Conservation (phyloP, 345 rosid species). For the Acer saccharum region DNA sequence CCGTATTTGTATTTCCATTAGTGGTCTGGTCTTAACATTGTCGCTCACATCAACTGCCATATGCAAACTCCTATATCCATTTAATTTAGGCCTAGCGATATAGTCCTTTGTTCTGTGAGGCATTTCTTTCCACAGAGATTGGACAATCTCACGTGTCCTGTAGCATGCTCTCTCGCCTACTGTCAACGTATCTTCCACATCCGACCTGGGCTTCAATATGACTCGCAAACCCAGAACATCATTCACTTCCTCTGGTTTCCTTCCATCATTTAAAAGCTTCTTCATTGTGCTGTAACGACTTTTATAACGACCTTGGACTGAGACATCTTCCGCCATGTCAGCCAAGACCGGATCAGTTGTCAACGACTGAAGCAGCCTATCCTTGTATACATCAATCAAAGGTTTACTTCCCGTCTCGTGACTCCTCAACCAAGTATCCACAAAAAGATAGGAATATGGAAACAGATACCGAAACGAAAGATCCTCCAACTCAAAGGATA, state of each 20-base stretch:
- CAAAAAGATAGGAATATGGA: conserved; percentile 75
- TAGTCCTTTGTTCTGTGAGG: conserved; percentile 86
- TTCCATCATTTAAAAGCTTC: conserved; percentile 85
- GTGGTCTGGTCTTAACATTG: conserved; percentile 54
- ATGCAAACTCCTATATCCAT: conserved; percentile 88
- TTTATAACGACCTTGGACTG: conserved; percentile 77
- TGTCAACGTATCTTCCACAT: conserved; percentile 28
- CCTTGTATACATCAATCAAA: conserved; percentile 60
- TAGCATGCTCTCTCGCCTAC: conserved; percentile 72
- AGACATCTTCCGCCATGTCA: conserved; percentile 58
- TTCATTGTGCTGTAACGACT: conserved; percentile 94
- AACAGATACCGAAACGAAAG: conserved; percentile 78
- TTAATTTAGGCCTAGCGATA: conserved; percentile 72
- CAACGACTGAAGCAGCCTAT: conserved; percentile 65
- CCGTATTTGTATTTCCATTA: conserved; percentile 92
- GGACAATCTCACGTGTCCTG: conserved; percentile 60
- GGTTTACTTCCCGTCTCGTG: conserved; percentile 67
- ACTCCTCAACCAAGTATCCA: conserved; percentile 81
- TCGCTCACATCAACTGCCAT: conserved; percentile 94
- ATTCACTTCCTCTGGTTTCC: conserved; percentile 84
- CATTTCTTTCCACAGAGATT: conserved; percentile 77
- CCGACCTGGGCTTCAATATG: conserved; percentile 57
- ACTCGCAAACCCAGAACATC: conserved; percentile 86
- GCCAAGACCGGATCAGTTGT: conserved; percentile 50
- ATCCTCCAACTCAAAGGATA: conserved; percentile 90